Evolutionary conservation across 2,329 filamentous ascomycete species (phyloP).

Genomic region (Colletotrichum cuscutae): DNA sequence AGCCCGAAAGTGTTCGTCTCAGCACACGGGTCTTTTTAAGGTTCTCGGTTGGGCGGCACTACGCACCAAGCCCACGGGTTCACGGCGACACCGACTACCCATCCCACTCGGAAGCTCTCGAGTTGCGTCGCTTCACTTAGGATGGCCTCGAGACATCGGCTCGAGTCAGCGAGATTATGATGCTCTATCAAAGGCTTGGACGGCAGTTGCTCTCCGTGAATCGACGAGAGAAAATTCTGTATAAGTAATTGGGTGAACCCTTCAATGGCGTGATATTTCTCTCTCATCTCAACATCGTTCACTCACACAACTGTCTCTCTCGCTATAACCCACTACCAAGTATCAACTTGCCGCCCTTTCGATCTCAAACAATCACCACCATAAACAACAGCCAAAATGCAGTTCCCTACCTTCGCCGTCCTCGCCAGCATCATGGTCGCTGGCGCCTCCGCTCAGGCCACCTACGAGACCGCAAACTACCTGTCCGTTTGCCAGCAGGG

Average conservation of each 20-base stretch:
- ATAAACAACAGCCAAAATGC: slow-evolving; percentile 4
- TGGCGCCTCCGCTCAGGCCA: not conserved
- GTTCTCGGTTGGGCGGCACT: not conserved
- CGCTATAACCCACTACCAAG: not conserved
- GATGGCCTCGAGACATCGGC: not conserved
- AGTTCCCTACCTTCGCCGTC: slow-evolving; percentile 9
- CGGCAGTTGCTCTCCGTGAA: not conserved
- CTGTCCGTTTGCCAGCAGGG: slow-evolving; percentile 3
- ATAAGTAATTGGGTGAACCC: not conserved
- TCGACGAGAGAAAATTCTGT: not conserved
- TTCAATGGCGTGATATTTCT: not conserved
- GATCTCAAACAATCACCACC: not conserved
- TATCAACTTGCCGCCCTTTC: not conserved
- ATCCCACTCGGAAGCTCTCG: not conserved
- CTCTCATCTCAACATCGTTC: not conserved
- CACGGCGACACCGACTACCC: not conserved
- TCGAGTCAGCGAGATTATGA: slow-evolving; percentile 12
- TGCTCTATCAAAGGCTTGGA: not conserved
- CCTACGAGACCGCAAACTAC: slow-evolving; percentile 10
- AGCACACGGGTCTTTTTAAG: not conserved
- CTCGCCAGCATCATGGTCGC: not conserved
- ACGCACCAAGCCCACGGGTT: not conserved
- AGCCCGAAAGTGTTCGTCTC: not conserved
- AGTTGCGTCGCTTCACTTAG: not conserved
- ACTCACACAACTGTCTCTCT: not conserved